Evolutionary conservation across 2,329 filamentous ascomycete genomes (phyloP).

Genomic region (Ophiostoma ips): DNA sequence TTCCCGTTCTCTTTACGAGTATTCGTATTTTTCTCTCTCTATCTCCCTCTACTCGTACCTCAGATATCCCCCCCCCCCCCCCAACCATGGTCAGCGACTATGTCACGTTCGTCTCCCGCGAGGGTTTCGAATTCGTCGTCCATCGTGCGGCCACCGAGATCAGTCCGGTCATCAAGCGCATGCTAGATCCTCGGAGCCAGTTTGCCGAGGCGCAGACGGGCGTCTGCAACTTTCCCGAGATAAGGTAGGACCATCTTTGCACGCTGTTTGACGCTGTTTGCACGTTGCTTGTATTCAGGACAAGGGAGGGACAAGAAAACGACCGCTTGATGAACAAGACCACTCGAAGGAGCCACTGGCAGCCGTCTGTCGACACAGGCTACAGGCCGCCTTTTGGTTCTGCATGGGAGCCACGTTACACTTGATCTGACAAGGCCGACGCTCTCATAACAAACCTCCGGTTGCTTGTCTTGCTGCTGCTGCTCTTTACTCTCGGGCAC

Average conservation of each 20-base stretch:
- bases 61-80: not conserved
- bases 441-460: not conserved
- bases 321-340: slow-evolving; percentile 20
- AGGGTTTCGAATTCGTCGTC: slow-evolving; percentile 66
- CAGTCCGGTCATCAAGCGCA: slow-evolving; percentile 59
- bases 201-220: slow-evolving; percentile 53
- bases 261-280: too few species aligned
- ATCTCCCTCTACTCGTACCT: too few species aligned
- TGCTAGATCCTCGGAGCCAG: slow-evolving; percentile 54
- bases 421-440: slow-evolving; percentile 16
- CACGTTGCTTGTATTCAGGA: too few species aligned
- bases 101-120: slow-evolving; percentile 61
- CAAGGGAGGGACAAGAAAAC: not conserved
- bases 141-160: slow-evolving; percentile 55
- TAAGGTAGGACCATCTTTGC: slow-evolving; percentile 43
- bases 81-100: slow-evolving; percentile 41
- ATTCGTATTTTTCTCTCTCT: too few species aligned
- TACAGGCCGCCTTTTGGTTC: slow-evolving; percentile 7
- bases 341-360: slow-evolving; percentile 11
- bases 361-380: not conserved
- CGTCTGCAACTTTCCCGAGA: slow-evolving; percentile 54
- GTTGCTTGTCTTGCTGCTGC: not conserved
- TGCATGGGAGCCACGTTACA: slow-evolving; percentile 13
- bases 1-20: not conserved
- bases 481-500: not conserved